phyloP scores from a whole-genome alignment of 805 yeast species.

The Barnettozyma salicaria region DNA sequence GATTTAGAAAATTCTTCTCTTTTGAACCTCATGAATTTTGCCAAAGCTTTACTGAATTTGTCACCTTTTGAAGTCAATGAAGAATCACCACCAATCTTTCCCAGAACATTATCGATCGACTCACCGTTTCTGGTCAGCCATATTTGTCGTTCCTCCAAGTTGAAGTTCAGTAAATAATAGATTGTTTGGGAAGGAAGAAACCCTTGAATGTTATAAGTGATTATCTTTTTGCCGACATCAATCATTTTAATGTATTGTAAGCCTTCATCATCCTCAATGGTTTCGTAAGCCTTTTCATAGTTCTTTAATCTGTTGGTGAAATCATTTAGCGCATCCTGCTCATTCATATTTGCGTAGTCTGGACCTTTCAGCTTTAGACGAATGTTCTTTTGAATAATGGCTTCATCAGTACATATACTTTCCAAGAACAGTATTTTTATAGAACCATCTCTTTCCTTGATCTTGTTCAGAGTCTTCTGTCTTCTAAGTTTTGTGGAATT shows the following conservation, averaged over 20 bases:
- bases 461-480: slow-evolving; percentile 47
- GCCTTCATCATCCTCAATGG: slow-evolving; percentile 72
- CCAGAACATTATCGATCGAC: slow-evolving; percentile 74
- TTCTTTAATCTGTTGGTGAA: slow-evolving; percentile 75
- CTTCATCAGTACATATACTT: slow-evolving; percentile 77
- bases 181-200: slow-evolving; percentile 91
- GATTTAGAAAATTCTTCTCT: slow-evolving; percentile 47
- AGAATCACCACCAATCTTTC: slow-evolving; percentile 91
- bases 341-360: slow-evolving; percentile 83
- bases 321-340: slow-evolving; percentile 69
- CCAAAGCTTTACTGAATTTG: slow-evolving; percentile 65
- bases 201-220: slow-evolving; percentile 82
- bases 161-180: slow-evolving; percentile 83
- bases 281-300: slow-evolving; percentile 85
- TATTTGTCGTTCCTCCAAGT: slow-evolving; percentile 80
- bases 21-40: slow-evolving; percentile 67
- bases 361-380: slow-evolving; percentile 87
- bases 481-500: slow-evolving; percentile 68
- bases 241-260: slow-evolving; percentile 91
- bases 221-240: slow-evolving; percentile 91
- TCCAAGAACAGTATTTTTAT: slow-evolving; percentile 81
- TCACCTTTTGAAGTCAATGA: slow-evolving; percentile 71
- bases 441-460: slow-evolving; percentile 50
- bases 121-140: slow-evolving; percentile 97
- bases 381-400: slow-evolving; percentile 76